Conservation (phyloP, 192 early-diverging fungal genomes). For the Podochytrium sp. region DNA sequence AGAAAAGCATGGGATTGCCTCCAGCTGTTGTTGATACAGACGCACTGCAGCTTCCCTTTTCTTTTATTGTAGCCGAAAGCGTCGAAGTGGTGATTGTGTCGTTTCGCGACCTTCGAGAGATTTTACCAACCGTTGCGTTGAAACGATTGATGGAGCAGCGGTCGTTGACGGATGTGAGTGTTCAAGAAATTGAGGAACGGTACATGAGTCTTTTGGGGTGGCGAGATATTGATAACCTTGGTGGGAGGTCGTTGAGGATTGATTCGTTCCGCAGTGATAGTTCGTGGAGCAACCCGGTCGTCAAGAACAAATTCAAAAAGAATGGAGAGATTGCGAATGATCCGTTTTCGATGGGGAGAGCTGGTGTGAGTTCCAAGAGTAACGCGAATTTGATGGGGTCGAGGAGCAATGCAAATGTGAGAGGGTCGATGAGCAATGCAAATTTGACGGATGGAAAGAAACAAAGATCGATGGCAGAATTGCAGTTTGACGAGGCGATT, state of each 20-base stretch:
- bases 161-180: constrained; percentile 21
- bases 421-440: too few relatives aligned
- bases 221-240: constrained; percentile 10
- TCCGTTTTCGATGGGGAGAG: too few relatives aligned
- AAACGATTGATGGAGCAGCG: constrained; percentile 16
- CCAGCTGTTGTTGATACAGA: neutral
- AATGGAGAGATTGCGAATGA: too few relatives aligned
- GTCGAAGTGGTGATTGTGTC: constrained; percentile 20
- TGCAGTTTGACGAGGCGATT: too few relatives aligned
- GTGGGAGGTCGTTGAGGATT: neutral
- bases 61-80: constrained; percentile 25
- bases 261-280: constrained; percentile 8
- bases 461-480: too few relatives aligned
- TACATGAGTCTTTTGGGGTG: constrained; percentile 27
- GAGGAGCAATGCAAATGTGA: too few relatives aligned
- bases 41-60: constrained; percentile 20
- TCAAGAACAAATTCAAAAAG: constrained; percentile 28
- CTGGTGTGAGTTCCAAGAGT: too few relatives aligned
- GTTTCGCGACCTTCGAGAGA: constrained; percentile 15
- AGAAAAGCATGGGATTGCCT: too few relatives aligned
- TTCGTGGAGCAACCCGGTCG: constrained; percentile 33
- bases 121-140: constrained; percentile 23
- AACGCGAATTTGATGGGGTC: too few relatives aligned
- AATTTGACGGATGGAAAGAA: too few relatives aligned
- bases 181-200: constrained; percentile 33